A percentile compares a stretch with the other conserved stretches of the same genome.
These are phyloP conservation scores for Lipomyces yamanashiensis DNA, from an alignment of 805 yeast genomes.

Conservation along the genomic window DNA sequence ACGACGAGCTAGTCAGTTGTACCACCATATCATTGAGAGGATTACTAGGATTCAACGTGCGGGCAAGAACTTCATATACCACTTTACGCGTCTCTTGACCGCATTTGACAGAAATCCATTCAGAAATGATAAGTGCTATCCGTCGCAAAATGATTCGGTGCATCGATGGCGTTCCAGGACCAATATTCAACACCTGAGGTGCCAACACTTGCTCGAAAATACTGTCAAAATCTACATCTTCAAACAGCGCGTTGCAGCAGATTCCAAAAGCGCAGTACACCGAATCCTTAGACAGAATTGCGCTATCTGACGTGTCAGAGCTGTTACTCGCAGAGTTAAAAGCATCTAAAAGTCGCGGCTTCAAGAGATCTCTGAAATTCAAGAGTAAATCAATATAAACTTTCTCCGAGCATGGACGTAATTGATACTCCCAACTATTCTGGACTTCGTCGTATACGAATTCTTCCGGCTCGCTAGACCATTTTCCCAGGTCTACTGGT, in stretches of 20 bases:
- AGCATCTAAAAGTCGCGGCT: slow-evolving; percentile 44
- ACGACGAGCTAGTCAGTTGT: slow-evolving; percentile 69
- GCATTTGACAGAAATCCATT: slow-evolving; percentile 77
- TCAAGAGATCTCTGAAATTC: slow-evolving; percentile 61
- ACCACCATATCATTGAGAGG: slow-evolving; percentile 78
- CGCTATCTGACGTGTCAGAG: slow-evolving; percentile 42
- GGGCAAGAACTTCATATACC: slow-evolving; percentile 62
- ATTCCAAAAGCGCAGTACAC: slow-evolving; percentile 82
- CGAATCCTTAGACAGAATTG: slow-evolving; percentile 74
- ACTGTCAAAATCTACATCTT: slow-evolving; percentile 69
- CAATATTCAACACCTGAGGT: slow-evolving; percentile 59
- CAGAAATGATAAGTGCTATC: slow-evolving; percentile 72
- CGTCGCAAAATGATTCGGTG: slow-evolving; percentile 73
- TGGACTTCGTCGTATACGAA: slow-evolving; percentile 84
- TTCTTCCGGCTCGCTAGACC: slow-evolving; percentile 90
- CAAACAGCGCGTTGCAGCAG: slow-evolving; percentile 67
- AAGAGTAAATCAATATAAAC: slow-evolving; percentile 75
- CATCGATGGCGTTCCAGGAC: slow-evolving; percentile 47
- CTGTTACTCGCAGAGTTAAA: slow-evolving; percentile 14
- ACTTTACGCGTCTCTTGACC: slow-evolving; percentile 59
- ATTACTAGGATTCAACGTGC: slow-evolving; percentile 53
- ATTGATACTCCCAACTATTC: slow-evolving; percentile 79
- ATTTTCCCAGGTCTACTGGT: slow-evolving; percentile 76
- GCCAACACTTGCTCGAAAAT: slow-evolving; percentile 54
- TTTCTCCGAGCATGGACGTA: slow-evolving; percentile 85